Evolutionary conservation across 192 early-diverging fungal species (phyloP).

Genomic region (Spizellomyces punctatus): DNA sequence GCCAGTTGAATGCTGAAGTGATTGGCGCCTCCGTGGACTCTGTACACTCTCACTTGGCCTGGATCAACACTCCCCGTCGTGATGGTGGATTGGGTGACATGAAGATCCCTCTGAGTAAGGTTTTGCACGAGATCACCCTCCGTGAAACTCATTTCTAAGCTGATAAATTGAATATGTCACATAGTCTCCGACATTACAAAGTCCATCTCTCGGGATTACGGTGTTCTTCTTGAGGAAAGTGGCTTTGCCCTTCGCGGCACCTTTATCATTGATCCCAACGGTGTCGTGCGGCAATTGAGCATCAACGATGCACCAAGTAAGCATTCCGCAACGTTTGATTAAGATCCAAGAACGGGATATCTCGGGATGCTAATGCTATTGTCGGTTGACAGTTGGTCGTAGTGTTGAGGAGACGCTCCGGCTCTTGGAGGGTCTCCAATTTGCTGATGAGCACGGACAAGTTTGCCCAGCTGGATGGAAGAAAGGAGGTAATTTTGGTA

Average conservation of each 20-base stretch:
- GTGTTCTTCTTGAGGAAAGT: conserved; percentile 48
- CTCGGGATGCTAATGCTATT: not conserved
- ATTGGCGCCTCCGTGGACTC: conserved; percentile 59
- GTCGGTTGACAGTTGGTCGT: conserved; percentile 57
- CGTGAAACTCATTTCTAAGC: too few relatives aligned
- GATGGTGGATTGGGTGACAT: conserved; percentile 73
- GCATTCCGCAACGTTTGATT: not conserved
- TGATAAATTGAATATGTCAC: not conserved
- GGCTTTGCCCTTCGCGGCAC: conserved; percentile 55
- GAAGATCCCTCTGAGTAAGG: conserved; percentile 80
- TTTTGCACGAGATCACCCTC: too few relatives aligned
- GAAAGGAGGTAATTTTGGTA: conserved; percentile 35
- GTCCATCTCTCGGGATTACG: conserved; percentile 55
- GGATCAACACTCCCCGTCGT: conserved; percentile 58
- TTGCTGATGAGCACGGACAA: conserved; percentile 60
- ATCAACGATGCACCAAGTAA: conserved; percentile 53
- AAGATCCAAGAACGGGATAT: not conserved
- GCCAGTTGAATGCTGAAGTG: conserved; percentile 51
- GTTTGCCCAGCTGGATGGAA: conserved; percentile 64
- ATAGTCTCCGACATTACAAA: conserved; percentile 58
- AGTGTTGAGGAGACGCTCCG: conserved; percentile 66
- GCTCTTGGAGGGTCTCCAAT: conserved; percentile 59
- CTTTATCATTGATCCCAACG: conserved; percentile 58
- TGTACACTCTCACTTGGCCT: conserved; percentile 56
- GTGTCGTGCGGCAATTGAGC: conserved; percentile 55